Evolutionary conservation across 2,329 filamentous ascomycete species (phyloP).

Genomic region (Pestalotiopsis sp.): DNA sequence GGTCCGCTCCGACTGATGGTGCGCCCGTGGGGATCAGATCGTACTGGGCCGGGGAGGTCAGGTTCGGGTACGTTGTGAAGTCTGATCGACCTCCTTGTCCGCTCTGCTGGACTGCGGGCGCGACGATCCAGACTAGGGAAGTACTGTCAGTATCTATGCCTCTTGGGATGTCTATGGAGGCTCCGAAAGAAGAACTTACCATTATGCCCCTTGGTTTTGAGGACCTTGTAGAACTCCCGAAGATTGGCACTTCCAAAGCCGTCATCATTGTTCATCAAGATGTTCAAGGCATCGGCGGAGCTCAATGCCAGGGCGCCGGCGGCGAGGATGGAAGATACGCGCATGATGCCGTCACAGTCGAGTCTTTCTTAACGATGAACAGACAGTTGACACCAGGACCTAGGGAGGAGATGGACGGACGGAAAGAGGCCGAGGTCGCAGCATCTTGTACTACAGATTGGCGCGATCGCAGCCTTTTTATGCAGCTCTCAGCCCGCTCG

Average conservation of each 20-base stretch:
- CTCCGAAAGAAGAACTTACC: background rate
- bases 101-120: conserved; percentile 43
- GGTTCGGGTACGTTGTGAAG: conserved; percentile 43
- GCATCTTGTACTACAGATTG: background rate
- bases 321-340: background rate
- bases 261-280: conserved; percentile 34
- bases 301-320: background rate
- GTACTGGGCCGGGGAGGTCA: conserved; percentile 44
- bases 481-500: background rate
- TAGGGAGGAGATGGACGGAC: background rate
- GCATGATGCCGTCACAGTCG: background rate
- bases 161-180: too few relatives aligned
- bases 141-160: background rate
- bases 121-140: conserved; percentile 41
- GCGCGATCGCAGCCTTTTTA: background rate
- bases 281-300: conserved; percentile 6
- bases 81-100: conserved; percentile 45
- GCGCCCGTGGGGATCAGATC: conserved; percentile 46
- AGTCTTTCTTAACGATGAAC: background rate
- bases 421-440: background rate
- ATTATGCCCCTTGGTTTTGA: conserved; percentile 62
- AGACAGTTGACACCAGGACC: background rate
- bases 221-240: conserved; percentile 37
- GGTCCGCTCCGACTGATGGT: conserved; percentile 52
- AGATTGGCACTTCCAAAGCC: conserved; percentile 43